Percentiles rank a stretch among this genome's conserved stretches.
Conservation (phyloP, 2,329 filamentous ascomycete species). For the Aspergillus oerlinghausenensis region DNA sequence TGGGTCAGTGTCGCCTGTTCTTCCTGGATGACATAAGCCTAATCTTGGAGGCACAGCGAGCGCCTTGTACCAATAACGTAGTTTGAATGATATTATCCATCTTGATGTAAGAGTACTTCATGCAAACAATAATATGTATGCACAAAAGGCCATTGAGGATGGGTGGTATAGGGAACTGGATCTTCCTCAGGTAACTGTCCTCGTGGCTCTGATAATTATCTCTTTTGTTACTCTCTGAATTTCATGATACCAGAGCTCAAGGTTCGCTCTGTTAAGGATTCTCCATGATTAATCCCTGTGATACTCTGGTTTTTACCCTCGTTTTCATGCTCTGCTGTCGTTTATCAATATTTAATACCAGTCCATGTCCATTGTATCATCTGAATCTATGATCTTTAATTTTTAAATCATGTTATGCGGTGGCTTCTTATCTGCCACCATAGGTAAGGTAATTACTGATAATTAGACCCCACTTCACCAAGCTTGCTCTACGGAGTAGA, state of each 20-base stretch:
- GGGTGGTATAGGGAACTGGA: not conserved
- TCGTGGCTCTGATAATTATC: not conserved
- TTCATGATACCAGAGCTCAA: not conserved
- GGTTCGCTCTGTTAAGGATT: not conserved
- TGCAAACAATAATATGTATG: not conserved
- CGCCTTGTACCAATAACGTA: not conserved
- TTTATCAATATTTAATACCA: not conserved
- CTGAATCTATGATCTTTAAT: not conserved
- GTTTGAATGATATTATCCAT: no score
- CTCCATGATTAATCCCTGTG: not conserved
- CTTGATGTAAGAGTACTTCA: not conserved
- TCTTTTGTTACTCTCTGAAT: not conserved
- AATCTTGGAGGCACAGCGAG: not conserved
- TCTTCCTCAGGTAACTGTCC: not conserved
- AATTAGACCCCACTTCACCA: not conserved
- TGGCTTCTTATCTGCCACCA: not conserved
- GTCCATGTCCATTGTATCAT: not conserved
- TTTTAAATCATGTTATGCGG: not conserved
- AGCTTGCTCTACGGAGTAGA: not conserved
- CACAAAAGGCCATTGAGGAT: not conserved
- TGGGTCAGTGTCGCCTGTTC: slow-evolving; percentile 16
- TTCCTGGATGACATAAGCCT: slow-evolving; percentile 28
- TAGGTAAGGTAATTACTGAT: not conserved
- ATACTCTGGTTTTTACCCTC: not conserved
- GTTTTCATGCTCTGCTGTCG: not conserved